These are phyloP conservation scores for Bryum argenteum DNA, from an alignment of 225 moss, liverwort and hornwort genomes.

Conservation along the genomic window DNA sequence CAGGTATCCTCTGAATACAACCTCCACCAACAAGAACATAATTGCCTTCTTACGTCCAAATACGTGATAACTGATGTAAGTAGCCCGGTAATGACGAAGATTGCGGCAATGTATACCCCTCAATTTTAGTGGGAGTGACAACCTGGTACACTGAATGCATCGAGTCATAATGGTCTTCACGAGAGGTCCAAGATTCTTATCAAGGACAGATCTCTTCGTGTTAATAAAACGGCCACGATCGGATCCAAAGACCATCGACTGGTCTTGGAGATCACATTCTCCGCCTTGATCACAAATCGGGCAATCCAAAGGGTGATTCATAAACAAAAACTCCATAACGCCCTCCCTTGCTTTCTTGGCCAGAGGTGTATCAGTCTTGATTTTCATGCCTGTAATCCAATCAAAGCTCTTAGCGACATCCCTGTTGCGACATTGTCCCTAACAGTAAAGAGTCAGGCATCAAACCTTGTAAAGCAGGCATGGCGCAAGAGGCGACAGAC, in stretches of 20 bases:
- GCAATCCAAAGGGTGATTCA: constrained; percentile 98
- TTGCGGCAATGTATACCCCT: neutral
- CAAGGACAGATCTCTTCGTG: constrained; percentile 74
- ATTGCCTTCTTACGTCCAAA: neutral
- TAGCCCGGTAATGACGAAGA: neutral
- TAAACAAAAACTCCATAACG: constrained; percentile 98
- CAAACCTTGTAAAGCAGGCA: constrained; percentile 87
- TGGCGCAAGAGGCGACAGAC: constrained; percentile 93
- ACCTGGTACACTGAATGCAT: constrained; percentile 98
- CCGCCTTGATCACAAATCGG: constrained; percentile 99
- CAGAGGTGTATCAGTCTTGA: constrained; percentile 83
- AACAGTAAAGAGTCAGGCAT: neutral
- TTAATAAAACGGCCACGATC: constrained; percentile 87
- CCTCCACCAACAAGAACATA: neutral
- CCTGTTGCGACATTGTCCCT: neutral
- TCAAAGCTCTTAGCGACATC: constrained; percentile 1
- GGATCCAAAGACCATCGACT: constrained; percentile 92
- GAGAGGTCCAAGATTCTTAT: constrained; percentile 91
- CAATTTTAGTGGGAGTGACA: constrained; percentile 18
- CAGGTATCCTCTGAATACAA: neutral
- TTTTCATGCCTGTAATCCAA: constrained; percentile 82
- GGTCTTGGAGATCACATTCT: constrained; percentile 95
- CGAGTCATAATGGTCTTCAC: constrained; percentile 98
- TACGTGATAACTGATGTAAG: neutral
- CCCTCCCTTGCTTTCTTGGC: constrained; percentile 97